Percentiles rank a stretch among this genome's conserved stretches.
Conservation (phyloP, 2,329 filamentous ascomycete species). For the Ceratocystis colombiana region DNA sequence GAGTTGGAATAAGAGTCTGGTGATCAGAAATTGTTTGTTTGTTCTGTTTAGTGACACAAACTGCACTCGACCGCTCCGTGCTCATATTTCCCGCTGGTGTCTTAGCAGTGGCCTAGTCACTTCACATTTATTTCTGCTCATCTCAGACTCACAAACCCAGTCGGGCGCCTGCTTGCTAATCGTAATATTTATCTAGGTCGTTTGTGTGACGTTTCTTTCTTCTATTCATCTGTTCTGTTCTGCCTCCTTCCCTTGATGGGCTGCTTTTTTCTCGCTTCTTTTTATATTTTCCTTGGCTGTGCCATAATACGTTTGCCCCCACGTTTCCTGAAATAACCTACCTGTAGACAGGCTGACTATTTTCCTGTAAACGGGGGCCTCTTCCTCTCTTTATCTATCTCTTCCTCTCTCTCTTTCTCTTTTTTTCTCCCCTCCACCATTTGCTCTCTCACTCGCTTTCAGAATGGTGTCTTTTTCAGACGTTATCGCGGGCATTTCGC, state of each 20-base stretch:
- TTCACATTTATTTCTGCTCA: too few species aligned
- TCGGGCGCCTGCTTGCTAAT: neutral
- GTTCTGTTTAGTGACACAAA: neutral
- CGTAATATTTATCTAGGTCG: neutral
- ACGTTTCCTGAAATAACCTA: neutral
- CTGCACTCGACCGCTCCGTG: neutral
- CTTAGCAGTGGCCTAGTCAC: neutral
- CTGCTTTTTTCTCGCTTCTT: conserved; percentile 4
- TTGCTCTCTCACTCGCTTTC: neutral
- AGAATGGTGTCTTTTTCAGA: conserved; percentile 15
- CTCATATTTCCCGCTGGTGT: neutral
- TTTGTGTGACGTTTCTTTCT: conserved; percentile 2
- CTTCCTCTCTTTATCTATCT: neutral
- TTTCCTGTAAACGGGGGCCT: neutral
- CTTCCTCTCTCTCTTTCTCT: conserved; percentile 11
- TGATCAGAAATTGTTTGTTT: too few species aligned
- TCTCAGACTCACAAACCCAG: neutral
- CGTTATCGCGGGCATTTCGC: conserved; percentile 28
- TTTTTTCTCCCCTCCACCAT: neutral
- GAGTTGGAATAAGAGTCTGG: too few species aligned
- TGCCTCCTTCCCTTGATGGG: neutral
- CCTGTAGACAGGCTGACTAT: conserved; percentile 7
- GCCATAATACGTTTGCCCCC: conserved; percentile 3
- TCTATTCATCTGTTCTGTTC: conserved; percentile 10
- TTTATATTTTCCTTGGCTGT: conserved; percentile 5